Evolutionary conservation across 768 basidiomycete genomes (phyloP), one percentile per base, ranked within the genome.

Genomic region (Gloeopeniophorella convolvens): DNA sequence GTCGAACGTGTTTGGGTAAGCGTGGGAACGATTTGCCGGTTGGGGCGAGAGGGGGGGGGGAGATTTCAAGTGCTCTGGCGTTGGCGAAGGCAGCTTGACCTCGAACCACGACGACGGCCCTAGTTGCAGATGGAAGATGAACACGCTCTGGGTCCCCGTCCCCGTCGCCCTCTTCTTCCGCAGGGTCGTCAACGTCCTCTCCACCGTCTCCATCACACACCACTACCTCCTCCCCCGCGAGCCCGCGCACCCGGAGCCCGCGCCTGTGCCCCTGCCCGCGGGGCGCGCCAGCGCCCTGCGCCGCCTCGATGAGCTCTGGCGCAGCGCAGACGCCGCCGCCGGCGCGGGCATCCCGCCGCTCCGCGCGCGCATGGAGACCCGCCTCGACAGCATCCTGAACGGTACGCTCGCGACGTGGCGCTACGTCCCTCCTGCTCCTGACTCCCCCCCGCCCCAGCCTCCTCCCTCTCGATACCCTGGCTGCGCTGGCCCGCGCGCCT

Each of bases 141-240:
- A 68, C 62, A 66, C 58, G 54, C 57, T 73, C 45, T 71, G 69
- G 59, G 59, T 86, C 57, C 80, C 86, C 30, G 69, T 74, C 36
- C 78, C 78, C 49, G 76, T 88, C 60, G 72, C 75, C 49, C 65
- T 76, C 33, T 65, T 88, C 30, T 69, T 88, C 46, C 83, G 76
- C 55, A 72, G 85, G 51, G 68, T 89, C 28, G 75, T 80, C 51
- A 83, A 85, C 56, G 78, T 76, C 32, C 73, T 89, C 35, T 84
- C 84, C 0, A 71, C 81, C 0, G 65, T 86, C n/a, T 83, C 85
- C 0, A 76, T 88, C 23, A 79, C 85, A 3, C 78, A 77, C 60
- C 80, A 85, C 23, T 85, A 80, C 62, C 60, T 80, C 33, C 57
- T 68, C 26, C 69, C 67, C 21, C 65, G 60, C 45, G 60, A 24